These are phyloP conservation scores for Helichrysum umbraculigerum DNA, from an alignment of 129 eudicot genomes.

Conservation along the genomic window DNA sequence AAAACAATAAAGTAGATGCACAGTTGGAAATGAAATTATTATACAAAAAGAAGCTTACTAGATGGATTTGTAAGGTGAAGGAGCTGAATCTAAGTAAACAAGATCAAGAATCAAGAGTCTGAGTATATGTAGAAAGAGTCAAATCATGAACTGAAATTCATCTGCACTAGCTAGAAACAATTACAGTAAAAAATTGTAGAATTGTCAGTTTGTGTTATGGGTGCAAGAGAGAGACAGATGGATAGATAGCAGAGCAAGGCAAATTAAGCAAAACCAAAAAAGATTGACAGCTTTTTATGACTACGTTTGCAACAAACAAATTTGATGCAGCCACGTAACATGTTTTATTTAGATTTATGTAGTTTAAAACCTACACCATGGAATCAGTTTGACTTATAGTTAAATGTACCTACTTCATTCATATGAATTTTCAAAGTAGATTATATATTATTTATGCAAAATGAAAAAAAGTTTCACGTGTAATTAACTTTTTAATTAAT, in stretches of 20 bases:
- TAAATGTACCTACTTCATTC: background rate
- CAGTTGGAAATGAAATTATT: background rate
- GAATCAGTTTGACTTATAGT: background rate
- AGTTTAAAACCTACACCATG: background rate
- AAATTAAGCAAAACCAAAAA: background rate
- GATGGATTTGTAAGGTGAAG: background rate
- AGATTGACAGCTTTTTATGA: slow-evolving; percentile 31
- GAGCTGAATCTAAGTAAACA: slow-evolving; percentile 16
- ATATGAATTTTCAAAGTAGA: no score
- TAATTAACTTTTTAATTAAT: no score
- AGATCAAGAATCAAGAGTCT: background rate
- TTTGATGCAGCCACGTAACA: slow-evolving; percentile 4
- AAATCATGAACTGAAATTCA: slow-evolving; percentile 18
- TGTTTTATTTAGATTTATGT: background rate
- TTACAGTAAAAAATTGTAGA: background rate
- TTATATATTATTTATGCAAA: background rate
- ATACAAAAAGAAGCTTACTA: slow-evolving; percentile 7
- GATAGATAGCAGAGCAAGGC: background rate
- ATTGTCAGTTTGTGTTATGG: background rate
- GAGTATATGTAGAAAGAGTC: background rate
- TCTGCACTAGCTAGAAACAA: background rate
- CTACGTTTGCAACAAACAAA: slow-evolving; percentile 22
- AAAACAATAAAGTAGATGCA: background rate
- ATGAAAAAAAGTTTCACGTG: background rate
- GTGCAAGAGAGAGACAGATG: background rate